A percentile compares a stretch with the other conserved stretches of the same genome.
Conservation (phyloP, 305 asterid species). For the Rubia tinctorum region DNA sequence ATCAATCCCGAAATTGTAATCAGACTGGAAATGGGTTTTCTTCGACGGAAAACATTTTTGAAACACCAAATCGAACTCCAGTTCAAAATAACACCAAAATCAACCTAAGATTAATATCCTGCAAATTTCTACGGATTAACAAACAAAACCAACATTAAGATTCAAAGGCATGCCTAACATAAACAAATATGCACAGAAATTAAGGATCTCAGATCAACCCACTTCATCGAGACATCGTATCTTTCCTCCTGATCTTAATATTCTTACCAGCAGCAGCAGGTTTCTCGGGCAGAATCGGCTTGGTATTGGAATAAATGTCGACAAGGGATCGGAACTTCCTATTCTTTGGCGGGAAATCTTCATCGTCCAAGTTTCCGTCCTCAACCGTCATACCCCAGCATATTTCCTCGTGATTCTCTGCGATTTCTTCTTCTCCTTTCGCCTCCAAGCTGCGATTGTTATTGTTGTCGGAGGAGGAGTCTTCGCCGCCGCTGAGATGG, state of each 20-base stretch:
- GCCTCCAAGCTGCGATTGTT: neutral
- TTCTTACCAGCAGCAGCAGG: slow-evolving; percentile 11
- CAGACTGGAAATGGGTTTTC: too few species aligned
- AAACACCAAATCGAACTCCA: too few species aligned
- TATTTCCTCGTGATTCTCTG: slow-evolving; percentile 18
- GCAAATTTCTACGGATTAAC: neutral
- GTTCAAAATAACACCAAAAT: neutral
- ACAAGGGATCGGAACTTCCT: slow-evolving; percentile 47
- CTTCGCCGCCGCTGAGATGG: slow-evolving; percentile 75
- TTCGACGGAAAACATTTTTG: too few species aligned
- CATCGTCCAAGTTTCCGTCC: slow-evolving; percentile 20
- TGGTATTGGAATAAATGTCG: slow-evolving; percentile 46
- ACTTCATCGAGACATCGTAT: neutral
- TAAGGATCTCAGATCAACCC: neutral
- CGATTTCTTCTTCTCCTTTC: too few species aligned
- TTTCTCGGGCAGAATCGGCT: slow-evolving; percentile 24
- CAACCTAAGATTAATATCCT: neutral
- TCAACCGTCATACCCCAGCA: slow-evolving; percentile 18
- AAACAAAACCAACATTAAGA: neutral
- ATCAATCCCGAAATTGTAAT: too few species aligned
- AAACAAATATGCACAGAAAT: neutral
- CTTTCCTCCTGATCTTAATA: slow-evolving; percentile 20
- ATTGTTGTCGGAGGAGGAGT: slow-evolving; percentile 16
- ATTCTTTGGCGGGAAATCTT: slow-evolving; percentile 33
- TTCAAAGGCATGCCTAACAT: neutral